Base-by-base conservation (phyloP, 768 basidiomycete species). In the Hygrophoropsis aurantiaca region DNA sequence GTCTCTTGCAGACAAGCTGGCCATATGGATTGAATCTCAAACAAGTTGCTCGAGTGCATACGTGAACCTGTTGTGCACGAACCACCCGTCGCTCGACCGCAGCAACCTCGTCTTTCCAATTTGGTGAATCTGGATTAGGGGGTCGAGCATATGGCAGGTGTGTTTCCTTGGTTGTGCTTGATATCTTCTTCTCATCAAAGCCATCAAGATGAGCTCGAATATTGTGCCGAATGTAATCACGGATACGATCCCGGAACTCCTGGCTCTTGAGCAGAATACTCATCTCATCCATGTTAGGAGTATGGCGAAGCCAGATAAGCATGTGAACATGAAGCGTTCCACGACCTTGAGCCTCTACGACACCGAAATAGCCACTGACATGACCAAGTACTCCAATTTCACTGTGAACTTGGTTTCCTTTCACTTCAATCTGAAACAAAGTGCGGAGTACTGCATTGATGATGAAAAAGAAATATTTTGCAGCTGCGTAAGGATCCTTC, bases 251-350 rank as follows among this genome's bases (percentile, higher is more conserved):
- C 8, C 66, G 55, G 50, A 73, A 73, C 0, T 37, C 48, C 16
- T 51, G 55, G 1, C 30, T 40, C 34, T 58, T 46, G 5, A 74
- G 44, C 0, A 58, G 39, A 2, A 47, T 47, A 0, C 36, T 11
- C 48, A 74, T 68, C 26, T 66, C 57, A 0, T 66, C 57, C 2
- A 59, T n/a, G 8, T 44, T 59, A n/a, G 71, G 73, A 0, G 66
- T 54, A 21, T 64, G 51, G 10, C 54, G n/a, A 0, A 77, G 37
- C 74, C 73, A 75, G 0, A 77, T 6, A 2, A 77, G 44, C 7
- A 72, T 54, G 46, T 78, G 75, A 0, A 72, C 33, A 48, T 77
- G 76, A 3, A 78, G 56, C 0, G 64, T 69, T 0, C 74, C 75
- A 1, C 69, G 52, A 0, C 68, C 71, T 51, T 77, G 75, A 0